Base-by-base conservation (phyloP, 2,329 filamentous ascomycete genomes). In the Aquanectria penicillioides region DNA sequence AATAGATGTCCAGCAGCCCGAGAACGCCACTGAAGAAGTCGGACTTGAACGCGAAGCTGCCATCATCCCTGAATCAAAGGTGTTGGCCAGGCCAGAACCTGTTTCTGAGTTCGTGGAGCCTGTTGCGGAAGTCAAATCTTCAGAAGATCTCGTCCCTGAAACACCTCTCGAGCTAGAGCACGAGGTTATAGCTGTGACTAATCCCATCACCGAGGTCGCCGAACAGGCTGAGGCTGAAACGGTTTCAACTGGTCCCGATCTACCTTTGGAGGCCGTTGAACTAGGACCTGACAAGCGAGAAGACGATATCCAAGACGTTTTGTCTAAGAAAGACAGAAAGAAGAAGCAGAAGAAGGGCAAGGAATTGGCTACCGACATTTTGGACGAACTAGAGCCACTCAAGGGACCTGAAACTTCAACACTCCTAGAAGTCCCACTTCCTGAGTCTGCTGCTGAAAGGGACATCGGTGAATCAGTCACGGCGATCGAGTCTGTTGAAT, bases 321-420 rank as follows among this genome's bases (percentile, higher is more conserved):
- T 57, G 15, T 62, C 62, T 4, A 68, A 71, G 40, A 64, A 68
- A 63, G 75, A 70, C 65, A 76, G 71, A 47, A 60, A 46, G 37
- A 62, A 61, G 38, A 60, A 61, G 31, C 56, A 64, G 13, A 59
- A 50, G 22, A 67, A 61, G 41, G 38, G 29, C n/a, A 53, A 61
- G 25, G 57, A 36, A 6, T 38, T 33, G 2, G 13, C 11, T 20
- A 29, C 15, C 13, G 51, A 56, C 10, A 11, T 46, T 53, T 37
- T 37, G 26, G 55, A 55, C 23, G 59, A 59, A 43, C 48, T 17
- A 7, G 41, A 20, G n/a, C 40, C 50, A 17, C 31, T 49, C n/a
- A 51, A 63, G 40, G 53, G 62, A 50, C 37, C 44, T 11, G 57
- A 61, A 18, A 31, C 25, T 22, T 44, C 37, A n/a, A 8, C 25